Evolutionary conservation across 2,329 filamentous ascomycete genomes (phyloP).

Genomic region (Xylariaceae sp.): DNA sequence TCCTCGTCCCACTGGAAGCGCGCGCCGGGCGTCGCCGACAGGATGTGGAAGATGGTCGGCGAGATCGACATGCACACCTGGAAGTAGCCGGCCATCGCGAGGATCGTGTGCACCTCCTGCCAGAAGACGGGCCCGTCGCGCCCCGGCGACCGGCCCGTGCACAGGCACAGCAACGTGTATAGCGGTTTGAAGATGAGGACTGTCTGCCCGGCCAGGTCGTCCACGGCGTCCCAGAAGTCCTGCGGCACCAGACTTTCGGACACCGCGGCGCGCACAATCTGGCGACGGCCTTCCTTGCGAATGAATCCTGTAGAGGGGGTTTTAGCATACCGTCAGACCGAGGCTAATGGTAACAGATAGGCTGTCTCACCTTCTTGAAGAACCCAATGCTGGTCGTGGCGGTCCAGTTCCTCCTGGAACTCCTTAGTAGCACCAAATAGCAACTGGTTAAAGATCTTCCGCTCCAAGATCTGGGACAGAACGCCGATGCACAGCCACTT

Average conservation of each 20-base stretch:
- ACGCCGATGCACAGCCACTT: constrained; percentile 46
- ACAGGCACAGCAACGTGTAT: constrained; percentile 40
- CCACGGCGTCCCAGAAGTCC: constrained; percentile 47
- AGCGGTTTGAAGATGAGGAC: constrained; percentile 45
- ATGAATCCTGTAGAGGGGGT: constrained; percentile 40
- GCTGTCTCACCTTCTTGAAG: constrained; percentile 42
- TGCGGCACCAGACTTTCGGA: constrained; percentile 33
- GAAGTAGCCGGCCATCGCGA: constrained; percentile 39
- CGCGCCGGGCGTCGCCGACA: constrained; percentile 40
- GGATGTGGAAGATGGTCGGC: constrained; percentile 38
- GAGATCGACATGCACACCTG: constrained; percentile 40
- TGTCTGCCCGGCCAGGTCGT: constrained; percentile 42
- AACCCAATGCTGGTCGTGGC: constrained; percentile 40
- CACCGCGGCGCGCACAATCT: constrained; percentile 38
- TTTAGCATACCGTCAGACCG: not conserved
- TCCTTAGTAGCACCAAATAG: constrained; percentile 47
- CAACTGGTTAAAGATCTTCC: constrained; percentile 46
- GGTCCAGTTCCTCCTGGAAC: constrained; percentile 37
- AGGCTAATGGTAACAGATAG: not conserved
- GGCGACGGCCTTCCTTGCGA: constrained; percentile 43
- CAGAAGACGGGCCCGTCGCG: constrained; percentile 25
- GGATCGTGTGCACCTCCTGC: constrained; percentile 36
- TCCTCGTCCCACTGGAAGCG: constrained; percentile 39
- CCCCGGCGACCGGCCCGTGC: not conserved
- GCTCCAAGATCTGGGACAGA: constrained; percentile 46